Conservation (phyloP, 176 grass and related monocot species). For the Hordeum marinum region DNA sequence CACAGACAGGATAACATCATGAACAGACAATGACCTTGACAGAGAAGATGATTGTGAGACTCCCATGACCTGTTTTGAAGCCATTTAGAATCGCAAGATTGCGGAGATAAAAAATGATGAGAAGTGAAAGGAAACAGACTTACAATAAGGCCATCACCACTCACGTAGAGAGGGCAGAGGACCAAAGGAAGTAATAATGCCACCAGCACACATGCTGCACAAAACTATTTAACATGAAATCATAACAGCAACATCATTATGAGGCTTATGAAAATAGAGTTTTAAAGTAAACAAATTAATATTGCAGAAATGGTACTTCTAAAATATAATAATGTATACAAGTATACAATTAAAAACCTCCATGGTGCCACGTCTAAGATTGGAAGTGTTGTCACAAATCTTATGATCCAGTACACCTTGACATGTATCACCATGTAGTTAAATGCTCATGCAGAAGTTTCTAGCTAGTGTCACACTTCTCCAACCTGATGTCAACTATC, state of each 20-base stretch:
- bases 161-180: slow-evolving; percentile 62
- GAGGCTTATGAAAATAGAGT: neutral
- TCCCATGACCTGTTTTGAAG: slow-evolving; percentile 55
- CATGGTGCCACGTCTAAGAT: neutral
- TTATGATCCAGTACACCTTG: neutral
- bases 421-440: neutral
- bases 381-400: neutral
- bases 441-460: neutral
- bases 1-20: slow-evolving; percentile 76
- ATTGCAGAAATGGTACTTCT: neutral
- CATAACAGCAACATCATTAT: slow-evolving; percentile 23
- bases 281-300: neutral
- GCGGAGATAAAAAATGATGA: slow-evolving; percentile 17
- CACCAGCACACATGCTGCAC: slow-evolving; percentile 62
- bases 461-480: neutral
- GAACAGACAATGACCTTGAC: slow-evolving; percentile 52
- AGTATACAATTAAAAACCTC: neutral
- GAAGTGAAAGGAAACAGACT: slow-evolving; percentile 31
- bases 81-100: slow-evolving; percentile 20
- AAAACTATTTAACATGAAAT: slow-evolving; percentile 65
- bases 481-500: neutral
- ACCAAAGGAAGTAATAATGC: slow-evolving; percentile 59
- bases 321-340: neutral
- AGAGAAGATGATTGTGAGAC: slow-evolving; percentile 62
- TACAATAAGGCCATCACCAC: slow-evolving; percentile 75